These are phyloP conservation scores for Phytophthora podocarpi DNA, from an alignment of 352 stramenopile species.

Conservation along the genomic window DNA sequence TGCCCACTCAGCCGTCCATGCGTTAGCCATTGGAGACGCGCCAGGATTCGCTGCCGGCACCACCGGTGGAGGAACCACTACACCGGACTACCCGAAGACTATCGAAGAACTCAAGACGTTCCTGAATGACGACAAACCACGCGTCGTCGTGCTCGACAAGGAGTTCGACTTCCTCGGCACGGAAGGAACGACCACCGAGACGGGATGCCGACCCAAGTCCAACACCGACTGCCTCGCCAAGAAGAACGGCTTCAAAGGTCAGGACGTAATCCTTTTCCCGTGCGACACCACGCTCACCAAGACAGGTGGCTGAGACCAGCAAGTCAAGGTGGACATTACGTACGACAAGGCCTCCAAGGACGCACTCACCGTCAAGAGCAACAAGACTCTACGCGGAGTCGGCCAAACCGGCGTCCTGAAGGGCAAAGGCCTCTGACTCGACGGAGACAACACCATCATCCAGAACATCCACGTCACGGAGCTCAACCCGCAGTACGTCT, in stretches of 20 bases:
- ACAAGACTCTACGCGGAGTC: slow-evolving; percentile 36
- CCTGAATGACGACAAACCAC: slow-evolving; percentile 28
- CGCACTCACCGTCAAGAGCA: slow-evolving; percentile 20
- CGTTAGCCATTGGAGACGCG: slow-evolving; percentile 2
- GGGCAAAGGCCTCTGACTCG: slow-evolving; percentile 30
- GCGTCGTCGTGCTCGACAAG: slow-evolving; percentile 48
- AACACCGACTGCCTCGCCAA: slow-evolving; percentile 37
- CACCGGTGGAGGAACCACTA: slow-evolving; percentile 37
- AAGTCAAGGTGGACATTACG: slow-evolving; percentile 25
- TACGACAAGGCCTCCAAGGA: slow-evolving; percentile 37
- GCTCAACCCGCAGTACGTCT: slow-evolving; percentile 48
- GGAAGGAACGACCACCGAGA: slow-evolving; percentile 38
- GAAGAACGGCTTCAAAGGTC: slow-evolving; percentile 41
- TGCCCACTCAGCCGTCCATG: neutral
- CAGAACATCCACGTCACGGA: slow-evolving; percentile 50
- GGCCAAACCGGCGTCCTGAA: slow-evolving; percentile 24
- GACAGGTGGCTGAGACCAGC: slow-evolving; percentile 47
- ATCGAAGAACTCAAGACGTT: slow-evolving; percentile 36
- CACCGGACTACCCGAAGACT: slow-evolving; percentile 32
- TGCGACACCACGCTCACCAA: slow-evolving; percentile 45
- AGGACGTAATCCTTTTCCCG: slow-evolving; percentile 44
- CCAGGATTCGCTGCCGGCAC: slow-evolving; percentile 37
- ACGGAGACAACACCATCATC: slow-evolving; percentile 43
- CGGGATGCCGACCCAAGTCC: slow-evolving; percentile 38
- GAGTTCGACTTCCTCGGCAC: slow-evolving; percentile 41